Evolutionary conservation across 2,329 filamentous ascomycete species (phyloP), one percentile per base, ranked within the genome.

Genomic region (Tolypocladium sp.): DNA sequence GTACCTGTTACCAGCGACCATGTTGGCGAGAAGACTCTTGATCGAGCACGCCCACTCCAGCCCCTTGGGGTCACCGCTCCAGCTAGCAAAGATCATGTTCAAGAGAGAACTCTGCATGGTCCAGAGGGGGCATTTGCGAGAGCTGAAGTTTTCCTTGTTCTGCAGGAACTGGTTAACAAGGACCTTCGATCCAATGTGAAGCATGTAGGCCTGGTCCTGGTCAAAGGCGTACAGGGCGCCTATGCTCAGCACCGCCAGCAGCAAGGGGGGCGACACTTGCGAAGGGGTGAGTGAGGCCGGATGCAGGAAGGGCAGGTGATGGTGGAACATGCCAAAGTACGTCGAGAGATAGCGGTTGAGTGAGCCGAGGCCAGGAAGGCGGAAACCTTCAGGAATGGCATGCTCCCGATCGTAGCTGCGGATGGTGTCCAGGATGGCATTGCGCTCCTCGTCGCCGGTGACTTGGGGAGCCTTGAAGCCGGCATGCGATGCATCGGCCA

Each of bases 31-130:
- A 44, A 97, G 82, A 79, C 92, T 96, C 83, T 97, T 97, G 76
- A 99, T 97, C 2, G 94, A 97, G 74, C 93, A 97, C 41, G 94
- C 92, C 94, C 94, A 99, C 74, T 99, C 94, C 3, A 99, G 82
- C 42, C 94, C 94, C 76, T 97, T 97, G 41, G 94, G 89, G 70
- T 97, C 94, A 68, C 94, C 94, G 73, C 94, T 97, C 94, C 94
- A 99, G 79, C 92, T 97, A 58, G 94, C 92, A 73, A 99, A 97
- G 65, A 97, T 88, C 94, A 97, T 97, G 80, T 99, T 99, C 60
- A 99, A 80, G 58, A 99, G 79, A 4, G 92, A 96, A 72, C 91
- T 91, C 73, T 99, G 94, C 91, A 97, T 97, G 55, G 93, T 94
- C 93, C 94, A 97, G 17, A 99, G 77, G 4, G 94, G 94, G 69